Evolutionary conservation across 2,329 filamentous ascomycete genomes (phyloP), one percentile per base, ranked within the genome.

Genomic region (Mycosphaerella arachidis): DNA sequence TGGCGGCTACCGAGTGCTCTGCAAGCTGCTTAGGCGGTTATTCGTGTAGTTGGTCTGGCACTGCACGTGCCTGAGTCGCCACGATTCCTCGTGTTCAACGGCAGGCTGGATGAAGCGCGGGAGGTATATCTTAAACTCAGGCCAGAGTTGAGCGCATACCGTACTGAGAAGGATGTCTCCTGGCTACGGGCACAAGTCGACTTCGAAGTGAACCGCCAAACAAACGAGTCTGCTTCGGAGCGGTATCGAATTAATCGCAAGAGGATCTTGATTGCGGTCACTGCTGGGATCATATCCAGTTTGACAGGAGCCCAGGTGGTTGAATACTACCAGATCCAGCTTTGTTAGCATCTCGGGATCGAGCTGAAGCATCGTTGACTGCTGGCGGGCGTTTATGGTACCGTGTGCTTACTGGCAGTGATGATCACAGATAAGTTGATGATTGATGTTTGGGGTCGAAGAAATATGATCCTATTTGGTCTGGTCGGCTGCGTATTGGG

Each of bases 241-340:
- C 79, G 83, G 27, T 83, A 79, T 53, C 72, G 63, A 43, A 63
- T 83, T 6, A 83, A 79, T 62, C 73, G 80, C 9, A 79, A 77
- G 60, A 76, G 81, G n/a, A 80, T 76, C 9, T 63, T 82, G 48
- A 80, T 81, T 71, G 79, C 79, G 0, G 79, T 84, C 64, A 77
- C 78, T 3, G 81, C 82, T 3, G 81, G 83, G 68, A 81, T 81
- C 4, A 81, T 84, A 77, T 83, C 81, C 0, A 79, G 76, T 65
- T 65, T 83, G 48, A 84, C 81, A 1, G 81, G 81, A 9, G 79
- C 83, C 40, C 83, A 84, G 65, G 82, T 84, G 1, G 82, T 83
- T 43, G 81, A 77, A 66, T 64, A 61, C 27, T 63, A 53, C 18
- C 56, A 62, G 24, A 80, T 81, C 2, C 81, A 77, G 8, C 69